Evolutionary conservation across 2,329 filamentous ascomycete genomes (phyloP), one percentile per base, ranked within the genome.

Genomic region (Camptophora hylomeconis): DNA sequence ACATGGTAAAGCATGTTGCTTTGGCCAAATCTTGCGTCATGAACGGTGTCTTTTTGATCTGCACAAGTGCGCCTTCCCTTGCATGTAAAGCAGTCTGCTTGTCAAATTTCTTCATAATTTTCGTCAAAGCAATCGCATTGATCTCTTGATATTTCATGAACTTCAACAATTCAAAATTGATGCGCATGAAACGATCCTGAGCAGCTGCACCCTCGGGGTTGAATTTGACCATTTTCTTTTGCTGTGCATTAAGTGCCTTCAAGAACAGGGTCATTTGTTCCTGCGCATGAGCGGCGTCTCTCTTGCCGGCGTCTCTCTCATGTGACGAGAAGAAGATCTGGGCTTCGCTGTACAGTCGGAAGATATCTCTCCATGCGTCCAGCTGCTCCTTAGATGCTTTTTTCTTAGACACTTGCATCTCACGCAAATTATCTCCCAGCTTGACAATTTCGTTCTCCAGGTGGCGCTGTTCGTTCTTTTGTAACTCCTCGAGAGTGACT

Each of bases 91-190:
- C 72, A 2, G 83, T 92, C 34, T 74, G 71, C 54, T 92, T 92
- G 54, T 89, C 80, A 49, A 92, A 92, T 56, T 87, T 92, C 52
- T 92, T 92, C 30, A 92, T 56, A 28, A 92, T 92, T 52, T 92
- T 92, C 18, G 61, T 61, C 45, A 89, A 72, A 1, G 83, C 83
- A 17, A 68, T 68, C 40, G 72, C 70, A 45, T 92, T 92, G 40
- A 92, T 74, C 48, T 89, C 82, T 45, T 86, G 80, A 43, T 92
- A 92, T 35, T 76, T 75, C 39, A 92, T 63, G 28, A 79, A 78
- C 37, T 75, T 75, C n/a, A 92, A 62, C n/a, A 92, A 65, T 29
- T 71, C 67, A 14, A 70, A 60, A 48, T 92, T 92, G 43, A 92
- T 64, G 26, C 65, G 58, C 36, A 87, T 55, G 45, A 92, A 92